Evolutionary conservation across 2,329 filamentous ascomycete genomes (phyloP).

Genomic region (Stemphylium lycopersici): DNA sequence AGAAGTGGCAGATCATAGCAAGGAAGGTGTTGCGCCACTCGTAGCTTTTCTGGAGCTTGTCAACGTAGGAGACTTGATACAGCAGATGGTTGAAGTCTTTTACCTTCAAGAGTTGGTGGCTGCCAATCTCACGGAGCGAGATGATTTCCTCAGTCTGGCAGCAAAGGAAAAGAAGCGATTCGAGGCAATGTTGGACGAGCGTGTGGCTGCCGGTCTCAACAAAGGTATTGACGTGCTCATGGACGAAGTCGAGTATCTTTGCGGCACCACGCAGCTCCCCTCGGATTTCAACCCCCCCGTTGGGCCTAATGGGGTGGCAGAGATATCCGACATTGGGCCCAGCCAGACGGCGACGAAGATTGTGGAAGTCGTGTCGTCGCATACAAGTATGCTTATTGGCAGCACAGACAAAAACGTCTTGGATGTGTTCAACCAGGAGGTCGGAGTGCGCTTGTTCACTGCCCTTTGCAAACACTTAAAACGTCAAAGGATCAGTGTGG

Average conservation of each 20-base stretch:
- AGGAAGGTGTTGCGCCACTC: constrained; percentile 81
- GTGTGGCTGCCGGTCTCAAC: constrained; percentile 91
- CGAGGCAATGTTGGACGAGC: constrained; percentile 97
- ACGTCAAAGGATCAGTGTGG: constrained; percentile 87
- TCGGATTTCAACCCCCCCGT: constrained; percentile 85
- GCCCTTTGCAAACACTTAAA: constrained; percentile 97
- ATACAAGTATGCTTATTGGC: constrained; percentile 90
- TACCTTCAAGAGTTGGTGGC: constrained; percentile 92
- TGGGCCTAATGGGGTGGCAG: constrained; percentile 40
- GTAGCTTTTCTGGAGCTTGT: constrained; percentile 97
- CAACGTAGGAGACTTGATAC: constrained; percentile 96
- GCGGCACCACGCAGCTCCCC: constrained; percentile 82
- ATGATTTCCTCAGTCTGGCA: constrained; percentile 92
- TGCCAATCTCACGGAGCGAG: constrained; percentile 82
- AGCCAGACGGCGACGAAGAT: constrained; percentile 80
- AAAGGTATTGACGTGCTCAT: constrained; percentile 98
- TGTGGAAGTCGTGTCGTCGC: constrained; percentile 82
- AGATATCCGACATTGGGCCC: constrained; percentile 68
- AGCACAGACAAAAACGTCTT: constrained; percentile 98
- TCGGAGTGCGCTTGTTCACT: constrained; percentile 88
- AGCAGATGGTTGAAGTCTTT: constrained; percentile 99
- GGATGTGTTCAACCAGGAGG: constrained; percentile 98
- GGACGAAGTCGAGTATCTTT: constrained; percentile 96
- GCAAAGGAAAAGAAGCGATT: constrained; percentile 97
- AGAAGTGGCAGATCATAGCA: constrained; percentile 73